Conservation (phyloP, 345 rosid genomes). For the Eucalyptus lansdowneana region DNA sequence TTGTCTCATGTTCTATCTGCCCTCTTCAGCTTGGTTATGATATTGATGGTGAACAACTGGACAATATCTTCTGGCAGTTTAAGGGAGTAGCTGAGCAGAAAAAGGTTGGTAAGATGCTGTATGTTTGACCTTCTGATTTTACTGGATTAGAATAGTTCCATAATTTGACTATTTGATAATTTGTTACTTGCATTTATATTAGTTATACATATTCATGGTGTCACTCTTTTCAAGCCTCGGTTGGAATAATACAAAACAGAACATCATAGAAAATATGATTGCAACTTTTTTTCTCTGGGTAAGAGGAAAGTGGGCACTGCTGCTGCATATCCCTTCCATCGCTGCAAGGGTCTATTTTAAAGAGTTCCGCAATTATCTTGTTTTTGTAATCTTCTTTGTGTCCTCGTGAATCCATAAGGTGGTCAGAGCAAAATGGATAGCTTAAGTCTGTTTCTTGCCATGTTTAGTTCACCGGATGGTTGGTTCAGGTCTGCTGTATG, state of each 20-base stretch:
- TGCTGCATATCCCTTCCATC: neutral
- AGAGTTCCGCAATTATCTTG: neutral
- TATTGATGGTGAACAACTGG: constrained; percentile 61
- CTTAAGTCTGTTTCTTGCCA: neutral
- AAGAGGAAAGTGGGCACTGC: no score
- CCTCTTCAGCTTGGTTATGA: constrained; percentile 76
- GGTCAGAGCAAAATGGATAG: neutral
- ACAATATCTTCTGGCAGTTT: constrained; percentile 69
- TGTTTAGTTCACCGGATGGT: neutral
- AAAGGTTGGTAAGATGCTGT: constrained; percentile 34
- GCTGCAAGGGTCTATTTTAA: neutral
- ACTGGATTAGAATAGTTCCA: neutral
- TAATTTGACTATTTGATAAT: neutral
- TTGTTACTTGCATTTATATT: neutral
- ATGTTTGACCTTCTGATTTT: neutral
- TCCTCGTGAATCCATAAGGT: neutral
- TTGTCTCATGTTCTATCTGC: neutral
- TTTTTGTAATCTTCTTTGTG: neutral
- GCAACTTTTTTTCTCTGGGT: neutral
- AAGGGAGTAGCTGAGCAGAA: constrained; percentile 83
- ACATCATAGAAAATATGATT: neutral
- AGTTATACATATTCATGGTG: neutral
- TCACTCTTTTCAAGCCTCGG: neutral
- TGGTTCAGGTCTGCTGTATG: no score
- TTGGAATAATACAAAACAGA: neutral